phyloP scores from a whole-genome alignment of 306 rosid genomes.

The Clitoria ternatea region DNA sequence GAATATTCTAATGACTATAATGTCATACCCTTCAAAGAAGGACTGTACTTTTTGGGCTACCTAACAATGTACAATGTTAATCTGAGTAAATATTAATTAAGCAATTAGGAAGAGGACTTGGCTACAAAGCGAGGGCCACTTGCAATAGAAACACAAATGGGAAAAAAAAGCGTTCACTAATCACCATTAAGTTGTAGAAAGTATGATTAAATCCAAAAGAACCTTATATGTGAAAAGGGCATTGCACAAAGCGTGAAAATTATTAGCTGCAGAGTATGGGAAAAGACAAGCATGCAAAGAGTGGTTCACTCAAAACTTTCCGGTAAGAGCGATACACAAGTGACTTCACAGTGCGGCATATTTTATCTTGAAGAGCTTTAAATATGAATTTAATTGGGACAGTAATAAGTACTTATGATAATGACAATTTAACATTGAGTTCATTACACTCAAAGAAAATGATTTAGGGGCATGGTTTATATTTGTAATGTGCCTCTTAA shows the following conservation, averaged over 20 bases:
- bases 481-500: constrained; percentile 3
- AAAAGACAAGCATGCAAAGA: constrained; percentile 22
- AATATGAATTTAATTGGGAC: constrained; percentile 18
- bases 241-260: constrained; percentile 16
- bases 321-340: constrained; percentile 12
- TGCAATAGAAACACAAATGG: background rate
- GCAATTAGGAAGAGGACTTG: background rate
- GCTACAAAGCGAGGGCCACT: background rate
- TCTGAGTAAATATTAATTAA: background rate
- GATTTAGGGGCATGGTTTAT: background rate
- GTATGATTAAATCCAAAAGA: constrained; percentile 3
- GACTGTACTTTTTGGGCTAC: constrained; percentile 20
- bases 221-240: background rate
- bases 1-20: constrained; percentile 40
- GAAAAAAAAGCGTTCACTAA: background rate
- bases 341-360: constrained; percentile 10
- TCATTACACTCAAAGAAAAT: constrained; percentile 8
- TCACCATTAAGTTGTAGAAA: constrained; percentile 1
- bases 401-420: constrained; percentile 12
- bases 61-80: constrained; percentile 13
- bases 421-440: constrained; percentile 25
- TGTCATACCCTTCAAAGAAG: constrained; percentile 15
- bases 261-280: constrained; percentile 1
- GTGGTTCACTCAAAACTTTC: constrained; percentile 16
- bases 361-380: constrained; percentile 16